Conservation (phyloP, 2,329 filamentous ascomycete species). For the Penicillium sp. region DNA sequence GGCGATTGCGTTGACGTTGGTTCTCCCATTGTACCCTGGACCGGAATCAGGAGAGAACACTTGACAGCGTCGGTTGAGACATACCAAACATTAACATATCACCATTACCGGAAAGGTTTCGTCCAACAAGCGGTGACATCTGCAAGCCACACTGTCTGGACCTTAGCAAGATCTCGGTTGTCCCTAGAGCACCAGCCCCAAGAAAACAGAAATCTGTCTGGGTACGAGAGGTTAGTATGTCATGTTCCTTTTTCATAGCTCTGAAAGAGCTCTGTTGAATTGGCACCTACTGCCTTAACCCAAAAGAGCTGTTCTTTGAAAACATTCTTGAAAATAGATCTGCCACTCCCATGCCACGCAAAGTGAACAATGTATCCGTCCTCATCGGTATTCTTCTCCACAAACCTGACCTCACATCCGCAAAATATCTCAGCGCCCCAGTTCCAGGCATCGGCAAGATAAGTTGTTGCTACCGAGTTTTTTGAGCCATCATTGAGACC, state of each 20-base stretch:
- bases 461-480: slow-evolving; percentile 59
- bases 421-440: slow-evolving; percentile 72
- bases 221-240: background rate
- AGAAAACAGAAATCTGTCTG: slow-evolving; percentile 58
- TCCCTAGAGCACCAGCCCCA: slow-evolving; percentile 63
- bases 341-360: slow-evolving; percentile 61
- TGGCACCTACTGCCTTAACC: slow-evolving; percentile 53
- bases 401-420: slow-evolving; percentile 63
- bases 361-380: slow-evolving; percentile 64
- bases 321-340: slow-evolving; percentile 51
- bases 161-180: slow-evolving; percentile 63
- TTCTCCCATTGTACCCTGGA: slow-evolving; percentile 36
- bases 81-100: slow-evolving; percentile 9
- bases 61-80: background rate
- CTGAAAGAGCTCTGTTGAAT: background rate
- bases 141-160: slow-evolving; percentile 58
- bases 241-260: background rate
- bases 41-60: background rate
- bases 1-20: slow-evolving; percentile 5
- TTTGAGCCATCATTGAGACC: slow-evolving; percentile 39
- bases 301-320: slow-evolving; percentile 63
- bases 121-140: slow-evolving; percentile 58
- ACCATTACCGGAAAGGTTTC: slow-evolving; percentile 8
- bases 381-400: slow-evolving; percentile 51
- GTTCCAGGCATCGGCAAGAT: slow-evolving; percentile 68